Evolutionary conservation across 2,329 filamentous ascomycete species (phyloP).

Genomic region (Tolypocladium tundrense): DNA sequence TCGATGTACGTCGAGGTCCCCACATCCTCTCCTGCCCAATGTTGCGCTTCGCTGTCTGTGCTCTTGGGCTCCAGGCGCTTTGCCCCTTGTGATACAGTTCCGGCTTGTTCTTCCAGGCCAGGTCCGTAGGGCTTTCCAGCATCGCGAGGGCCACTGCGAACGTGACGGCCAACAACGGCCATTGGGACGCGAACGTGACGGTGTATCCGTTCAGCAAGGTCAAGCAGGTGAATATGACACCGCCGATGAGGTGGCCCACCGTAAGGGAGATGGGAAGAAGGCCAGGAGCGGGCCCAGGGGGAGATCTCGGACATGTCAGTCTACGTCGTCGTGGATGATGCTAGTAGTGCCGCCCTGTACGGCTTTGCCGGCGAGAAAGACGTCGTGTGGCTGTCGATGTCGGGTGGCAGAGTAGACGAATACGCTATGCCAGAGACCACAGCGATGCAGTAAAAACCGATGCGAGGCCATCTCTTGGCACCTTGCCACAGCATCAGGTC

Average conservation of each 20-base stretch:
- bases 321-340: slow-evolving; percentile 29
- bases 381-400: slow-evolving; percentile 18
- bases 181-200: no score
- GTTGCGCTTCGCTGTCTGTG: no score
- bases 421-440: slow-evolving; percentile 17
- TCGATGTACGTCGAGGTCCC: no score
- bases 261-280: slow-evolving; percentile 39
- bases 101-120: no score
- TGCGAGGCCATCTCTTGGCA: slow-evolving; percentile 12
- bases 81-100: no score
- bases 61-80: no score
- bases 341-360: slow-evolving; percentile 34
- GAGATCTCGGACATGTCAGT: slow-evolving; percentile 42
- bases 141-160: no score
- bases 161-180: no score
- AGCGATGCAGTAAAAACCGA: slow-evolving; percentile 13
- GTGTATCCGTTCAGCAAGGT: no score
- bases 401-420: slow-evolving; percentile 9
- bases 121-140: no score
- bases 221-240: no score
- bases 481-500: slow-evolving; percentile 10
- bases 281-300: slow-evolving; percentile 34
- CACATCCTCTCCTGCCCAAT: no score
- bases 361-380: slow-evolving; percentile 35
- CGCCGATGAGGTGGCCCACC: slow-evolving; percentile 35